Percentiles rank a stretch among this genome's conserved stretches.
Conservation (phyloP, 768 basidiomycete species). For the Tephrocybe rancida region DNA sequence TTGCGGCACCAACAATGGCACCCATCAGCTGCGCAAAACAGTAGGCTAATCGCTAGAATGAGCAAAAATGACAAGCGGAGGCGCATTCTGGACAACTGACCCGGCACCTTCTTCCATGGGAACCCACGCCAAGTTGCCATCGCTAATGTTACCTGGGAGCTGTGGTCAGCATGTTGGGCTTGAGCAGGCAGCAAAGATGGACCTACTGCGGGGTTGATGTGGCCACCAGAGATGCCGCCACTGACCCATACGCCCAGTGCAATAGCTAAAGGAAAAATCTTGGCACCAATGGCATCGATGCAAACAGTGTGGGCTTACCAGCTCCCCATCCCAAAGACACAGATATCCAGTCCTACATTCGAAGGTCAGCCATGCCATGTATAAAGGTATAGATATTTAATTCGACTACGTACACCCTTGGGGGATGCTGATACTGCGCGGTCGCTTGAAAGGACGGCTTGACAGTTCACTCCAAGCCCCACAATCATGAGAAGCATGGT, state of each 20-base stretch:
- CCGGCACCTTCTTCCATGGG: constrained; percentile 72
- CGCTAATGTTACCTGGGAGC: constrained; percentile 57
- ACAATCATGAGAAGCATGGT: constrained; percentile 55
- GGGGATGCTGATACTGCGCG: constrained; percentile 38
- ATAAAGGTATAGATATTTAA: neutral
- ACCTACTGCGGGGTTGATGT: constrained; percentile 40
- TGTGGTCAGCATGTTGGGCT: constrained; percentile 3
- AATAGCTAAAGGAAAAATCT: constrained; percentile 28
- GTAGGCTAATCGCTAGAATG: constrained; percentile 34
- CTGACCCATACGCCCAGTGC: constrained; percentile 51
- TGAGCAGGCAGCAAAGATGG: neutral
- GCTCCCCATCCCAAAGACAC: constrained; percentile 47
- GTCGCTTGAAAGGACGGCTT: constrained; percentile 47
- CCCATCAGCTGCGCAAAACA: constrained; percentile 67
- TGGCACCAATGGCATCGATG: neutral
- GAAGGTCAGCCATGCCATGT: neutral
- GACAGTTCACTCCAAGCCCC: constrained; percentile 51
- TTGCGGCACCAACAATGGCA: constrained; percentile 55
- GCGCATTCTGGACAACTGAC: constrained; percentile 14
- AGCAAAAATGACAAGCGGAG: neutral
- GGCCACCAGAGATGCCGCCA: constrained; percentile 52
- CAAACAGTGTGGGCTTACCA: constrained; percentile 22
- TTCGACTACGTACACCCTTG: constrained; percentile 44
- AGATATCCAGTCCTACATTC: constrained; percentile 39
- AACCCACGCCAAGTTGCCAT: constrained; percentile 65